Base-by-base conservation (phyloP, 2,329 filamentous ascomycete genomes). In the Colletotrichum kahawae region DNA sequence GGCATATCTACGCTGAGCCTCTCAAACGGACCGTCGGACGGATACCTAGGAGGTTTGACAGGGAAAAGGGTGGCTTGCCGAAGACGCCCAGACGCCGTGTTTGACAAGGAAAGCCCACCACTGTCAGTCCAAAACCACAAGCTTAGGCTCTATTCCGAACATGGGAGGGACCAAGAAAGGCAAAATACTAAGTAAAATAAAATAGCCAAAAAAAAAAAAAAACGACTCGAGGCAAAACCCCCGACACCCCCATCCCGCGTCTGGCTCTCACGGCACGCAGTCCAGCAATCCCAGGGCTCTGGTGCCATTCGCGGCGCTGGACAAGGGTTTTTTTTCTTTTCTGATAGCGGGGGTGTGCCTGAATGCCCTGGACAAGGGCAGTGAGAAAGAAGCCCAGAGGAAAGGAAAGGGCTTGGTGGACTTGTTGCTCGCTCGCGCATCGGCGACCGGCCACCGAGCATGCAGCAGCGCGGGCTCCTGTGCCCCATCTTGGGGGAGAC, bases 361-460 rank as follows among this genome's bases (percentile, higher is more conserved):
- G 38, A 18, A 29, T 31, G 31, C 56, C 56, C 71, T 64, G 24
- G 29, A 66, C 29, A 12, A 64, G 43, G 29, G 43, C 43, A 33
- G 29, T 51, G 16, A 56, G 27, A 48, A 56, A 34, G 31, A 60
- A 13, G 27, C 14, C 18, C 18, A n/a, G 24, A 16, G 51, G 51
- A 29, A 29, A 57, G 59, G 59, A 64, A 38, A 36, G 71, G 59
- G 36, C 36, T 43, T 43, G 18, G 18, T 43, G 18, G 38, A 9
- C 38, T 43, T 43, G 38, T 9, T 43, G 38, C 38, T 43, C 38
- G 38, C 38, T 43, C 38, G 38, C 38, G 38, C 62, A 67, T 71
- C 72, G 72, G 68, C 68, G 68, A 67, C 72, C 62, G 68, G 72
- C 59, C 68, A 75, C 72, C 72, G 72, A 75, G 63, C 72, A 62